phyloP scores from a whole-genome alignment of 2,329 filamentous ascomycete species.

The Plectosphaerella plurivora region DNA sequence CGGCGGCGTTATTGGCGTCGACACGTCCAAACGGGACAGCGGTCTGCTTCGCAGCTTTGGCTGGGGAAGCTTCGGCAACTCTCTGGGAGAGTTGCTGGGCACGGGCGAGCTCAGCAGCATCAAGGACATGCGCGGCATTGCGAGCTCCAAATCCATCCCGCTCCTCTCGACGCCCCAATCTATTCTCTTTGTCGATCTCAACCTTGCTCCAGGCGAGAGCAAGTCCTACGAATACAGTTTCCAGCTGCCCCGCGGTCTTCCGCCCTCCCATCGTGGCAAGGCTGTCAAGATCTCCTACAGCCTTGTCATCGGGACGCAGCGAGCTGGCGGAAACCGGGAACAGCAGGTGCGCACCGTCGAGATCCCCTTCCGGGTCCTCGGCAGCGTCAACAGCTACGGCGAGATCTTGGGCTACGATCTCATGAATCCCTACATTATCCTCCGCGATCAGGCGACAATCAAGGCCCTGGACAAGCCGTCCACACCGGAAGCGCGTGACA shows the following conservation, averaged over 20 bases:
- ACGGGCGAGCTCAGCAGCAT: conserved; percentile 86
- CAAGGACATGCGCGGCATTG: conserved; percentile 87
- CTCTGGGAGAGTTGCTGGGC: conserved; percentile 81
- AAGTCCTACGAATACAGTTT: conserved; percentile 84
- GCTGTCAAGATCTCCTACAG: conserved; percentile 93
- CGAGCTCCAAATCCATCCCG: conserved; percentile 81
- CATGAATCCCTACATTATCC: conserved; percentile 87
- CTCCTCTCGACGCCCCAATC: conserved; percentile 94
- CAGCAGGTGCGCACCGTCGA: conserved; percentile 88
- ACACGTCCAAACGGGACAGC: conserved; percentile 67
- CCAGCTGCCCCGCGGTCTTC: conserved; percentile 79
- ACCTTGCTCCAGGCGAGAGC: conserved; percentile 83
- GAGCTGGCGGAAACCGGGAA: conserved; percentile 71
- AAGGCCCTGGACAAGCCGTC: conserved; percentile 39
- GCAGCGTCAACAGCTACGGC: conserved; percentile 84
- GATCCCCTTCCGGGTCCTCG: conserved; percentile 86
- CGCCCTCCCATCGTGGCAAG: conserved; percentile 84
- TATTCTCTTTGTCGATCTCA: conserved; percentile 89
- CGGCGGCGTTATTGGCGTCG: conserved; percentile 79
- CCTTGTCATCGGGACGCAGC: conserved; percentile 85
- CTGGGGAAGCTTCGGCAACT: conserved; percentile 84
- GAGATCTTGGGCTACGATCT: conserved; percentile 90
- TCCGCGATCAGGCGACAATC: conserved; percentile 75
- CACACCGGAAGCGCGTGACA: conserved; percentile 11
- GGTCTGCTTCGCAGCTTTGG: conserved; percentile 80